Evolutionary conservation across 1,139 yeast species (phyloP).

Genomic region (Debaryomyces nepalensis): DNA sequence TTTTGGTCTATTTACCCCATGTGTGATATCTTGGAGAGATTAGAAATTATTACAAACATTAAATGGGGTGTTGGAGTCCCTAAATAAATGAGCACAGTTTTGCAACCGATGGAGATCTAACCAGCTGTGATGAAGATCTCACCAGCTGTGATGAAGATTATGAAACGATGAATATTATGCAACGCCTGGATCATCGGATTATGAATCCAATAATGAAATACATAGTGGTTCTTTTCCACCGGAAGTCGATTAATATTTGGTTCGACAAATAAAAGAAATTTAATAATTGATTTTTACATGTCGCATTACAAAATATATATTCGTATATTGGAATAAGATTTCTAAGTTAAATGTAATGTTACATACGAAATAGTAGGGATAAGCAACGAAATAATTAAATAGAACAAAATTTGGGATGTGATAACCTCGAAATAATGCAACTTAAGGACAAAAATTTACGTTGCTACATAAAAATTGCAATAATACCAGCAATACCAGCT

Average conservation of each 20-base stretch:
- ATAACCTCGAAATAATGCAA: constrained; percentile 2
- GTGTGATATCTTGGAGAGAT: constrained; percentile 67
- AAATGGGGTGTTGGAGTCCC: constrained; percentile 83
- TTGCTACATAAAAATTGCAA: constrained; percentile 9
- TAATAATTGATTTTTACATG: neutral
- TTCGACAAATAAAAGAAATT: neutral
- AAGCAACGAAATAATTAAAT: neutral
- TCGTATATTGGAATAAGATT: neutral
- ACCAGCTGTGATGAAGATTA: too few species aligned
- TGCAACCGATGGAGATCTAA: constrained; percentile 15
- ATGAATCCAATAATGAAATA: constrained; percentile 20
- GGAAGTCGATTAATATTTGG: constrained; percentile 25
- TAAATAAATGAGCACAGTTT: constrained; percentile 29
- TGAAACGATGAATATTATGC: too few species aligned
- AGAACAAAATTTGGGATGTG: neutral
- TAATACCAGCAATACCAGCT: constrained; percentile 12
- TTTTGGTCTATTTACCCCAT: constrained; percentile 91
- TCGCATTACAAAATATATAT: neutral
- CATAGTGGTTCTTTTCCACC: constrained; percentile 28
- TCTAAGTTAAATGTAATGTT: constrained; percentile 3
- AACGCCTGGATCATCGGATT: constrained; percentile 18
- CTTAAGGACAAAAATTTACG: neutral
- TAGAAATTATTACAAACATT: constrained; percentile 80
- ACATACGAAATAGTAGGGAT: neutral
- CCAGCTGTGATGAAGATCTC: constrained; percentile 18